Evolutionary conservation across 2,329 filamentous ascomycete genomes (phyloP).

Genomic region (Elsinoe arachidis): DNA sequence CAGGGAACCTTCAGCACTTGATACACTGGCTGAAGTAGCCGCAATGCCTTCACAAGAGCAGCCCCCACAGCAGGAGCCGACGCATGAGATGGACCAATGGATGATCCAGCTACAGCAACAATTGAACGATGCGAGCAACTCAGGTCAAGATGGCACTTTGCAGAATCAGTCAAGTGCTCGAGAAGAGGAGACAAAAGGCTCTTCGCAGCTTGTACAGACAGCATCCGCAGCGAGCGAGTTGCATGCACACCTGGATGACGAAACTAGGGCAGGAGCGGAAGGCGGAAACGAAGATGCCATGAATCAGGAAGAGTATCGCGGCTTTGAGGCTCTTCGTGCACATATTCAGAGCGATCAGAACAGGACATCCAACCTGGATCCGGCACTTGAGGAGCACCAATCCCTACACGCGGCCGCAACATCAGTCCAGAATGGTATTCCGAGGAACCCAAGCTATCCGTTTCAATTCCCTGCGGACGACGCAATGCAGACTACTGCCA

Average conservation of each 20-base stretch:
- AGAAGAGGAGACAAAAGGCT: conserved; percentile 1
- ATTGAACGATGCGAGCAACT: conserved; percentile 14
- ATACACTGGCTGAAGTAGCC: conserved; percentile 74
- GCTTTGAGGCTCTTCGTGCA: background rate
- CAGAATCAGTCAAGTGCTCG: background rate
- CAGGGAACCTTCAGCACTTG: conserved; percentile 53
- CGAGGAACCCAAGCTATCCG: conserved; percentile 17
- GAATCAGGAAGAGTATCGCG: background rate
- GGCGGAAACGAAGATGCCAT: background rate
- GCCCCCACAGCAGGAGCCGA: conserved; percentile 26
- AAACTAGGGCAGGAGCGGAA: background rate
- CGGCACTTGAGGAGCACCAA: background rate
- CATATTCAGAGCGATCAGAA: background rate
- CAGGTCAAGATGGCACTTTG: background rate
- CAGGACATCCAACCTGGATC: background rate
- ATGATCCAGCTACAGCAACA: conserved; percentile 17
- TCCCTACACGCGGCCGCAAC: conserved; percentile 14
- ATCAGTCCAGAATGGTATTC: background rate
- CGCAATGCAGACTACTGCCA: background rate
- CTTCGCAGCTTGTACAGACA: conserved; percentile 17
- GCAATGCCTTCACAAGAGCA: conserved; percentile 21
- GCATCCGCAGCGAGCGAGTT: conserved; percentile 18
- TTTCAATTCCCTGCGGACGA: conserved; percentile 14
- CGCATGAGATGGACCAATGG: conserved; percentile 17
- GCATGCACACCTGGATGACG: background rate